These are phyloP conservation scores for Vitellaria paradoxa DNA, from an alignment of 179 eudicot species.

Conservation along the genomic window DNA sequence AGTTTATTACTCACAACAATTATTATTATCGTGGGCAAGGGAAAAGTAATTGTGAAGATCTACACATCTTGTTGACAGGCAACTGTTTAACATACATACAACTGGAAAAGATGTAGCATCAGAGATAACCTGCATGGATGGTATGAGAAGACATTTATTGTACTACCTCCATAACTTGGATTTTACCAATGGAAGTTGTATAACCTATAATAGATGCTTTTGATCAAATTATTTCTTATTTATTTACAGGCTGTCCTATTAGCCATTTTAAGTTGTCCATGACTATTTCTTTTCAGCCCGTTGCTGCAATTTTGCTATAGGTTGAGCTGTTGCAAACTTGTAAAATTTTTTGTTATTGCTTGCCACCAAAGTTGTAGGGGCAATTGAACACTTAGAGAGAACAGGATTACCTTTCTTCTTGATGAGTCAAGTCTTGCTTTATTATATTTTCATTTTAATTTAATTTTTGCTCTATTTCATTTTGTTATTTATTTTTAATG, in stretches of 20 bases:
- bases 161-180: neutral
- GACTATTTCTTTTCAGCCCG: neutral
- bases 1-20: neutral
- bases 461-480: neutral
- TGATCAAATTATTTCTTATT: constrained; percentile 2
- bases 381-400: neutral
- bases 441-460: neutral
- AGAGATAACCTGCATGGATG: neutral
- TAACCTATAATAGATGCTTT: neutral
- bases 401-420: neutral
- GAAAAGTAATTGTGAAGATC: too few species aligned
- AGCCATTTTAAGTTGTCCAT: neutral
- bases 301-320: neutral
- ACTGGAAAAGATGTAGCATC: neutral
- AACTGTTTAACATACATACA: constrained; percentile 2
- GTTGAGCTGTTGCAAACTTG: neutral
- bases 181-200: neutral
- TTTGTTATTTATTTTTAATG: neutral
- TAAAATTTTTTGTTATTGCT: neutral
- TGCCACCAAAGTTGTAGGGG: neutral
- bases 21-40: neutral
- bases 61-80: neutral
- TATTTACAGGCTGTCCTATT: neutral
- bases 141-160: neutral
- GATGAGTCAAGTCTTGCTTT: neutral